Evolutionary conservation across 1,284 basidiomycete species (phyloP).

Genomic region (Phaffia rhodozyma): DNA sequence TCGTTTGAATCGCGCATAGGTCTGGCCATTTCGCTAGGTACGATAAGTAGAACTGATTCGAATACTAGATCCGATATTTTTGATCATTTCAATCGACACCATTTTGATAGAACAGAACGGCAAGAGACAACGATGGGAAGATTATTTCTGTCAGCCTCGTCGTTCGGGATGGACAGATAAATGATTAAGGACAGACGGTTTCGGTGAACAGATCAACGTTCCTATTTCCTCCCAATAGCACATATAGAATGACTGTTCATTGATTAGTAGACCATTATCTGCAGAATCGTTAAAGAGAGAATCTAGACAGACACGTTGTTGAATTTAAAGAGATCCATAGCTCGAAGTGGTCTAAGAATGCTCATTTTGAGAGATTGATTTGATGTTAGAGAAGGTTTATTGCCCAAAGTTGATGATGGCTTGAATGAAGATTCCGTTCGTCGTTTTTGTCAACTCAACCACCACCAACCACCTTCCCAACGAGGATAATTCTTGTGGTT

Average conservation of each 20-base stretch:
- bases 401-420: too few species aligned
- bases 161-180: constrained; percentile 24
- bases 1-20: constrained; percentile 65
- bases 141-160: too few species aligned
- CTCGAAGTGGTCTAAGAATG: constrained; percentile 65
- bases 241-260: neutral
- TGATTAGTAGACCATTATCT: neutral
- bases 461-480: too few species aligned
- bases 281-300: neutral
- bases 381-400: neutral
- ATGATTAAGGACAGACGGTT: constrained; percentile 46
- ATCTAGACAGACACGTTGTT: constrained; percentile 56
- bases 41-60: constrained; percentile 69
- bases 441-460: too few species aligned
- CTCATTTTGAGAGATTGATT: constrained; percentile 46
- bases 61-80: constrained; percentile 45
- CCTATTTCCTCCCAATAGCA: constrained; percentile 36
- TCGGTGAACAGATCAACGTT: constrained; percentile 91
- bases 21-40: constrained; percentile 86
- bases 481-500: too few species aligned
- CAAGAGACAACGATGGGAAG: constrained; percentile 27
- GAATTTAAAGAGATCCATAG: constrained; percentile 78
- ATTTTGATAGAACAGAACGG: constrained; percentile 6
- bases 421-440: too few species aligned
- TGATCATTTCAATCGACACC: neutral